phyloP scores from a whole-genome alignment of 2,329 filamentous ascomycete genomes.

The Venturia carpophila region DNA sequence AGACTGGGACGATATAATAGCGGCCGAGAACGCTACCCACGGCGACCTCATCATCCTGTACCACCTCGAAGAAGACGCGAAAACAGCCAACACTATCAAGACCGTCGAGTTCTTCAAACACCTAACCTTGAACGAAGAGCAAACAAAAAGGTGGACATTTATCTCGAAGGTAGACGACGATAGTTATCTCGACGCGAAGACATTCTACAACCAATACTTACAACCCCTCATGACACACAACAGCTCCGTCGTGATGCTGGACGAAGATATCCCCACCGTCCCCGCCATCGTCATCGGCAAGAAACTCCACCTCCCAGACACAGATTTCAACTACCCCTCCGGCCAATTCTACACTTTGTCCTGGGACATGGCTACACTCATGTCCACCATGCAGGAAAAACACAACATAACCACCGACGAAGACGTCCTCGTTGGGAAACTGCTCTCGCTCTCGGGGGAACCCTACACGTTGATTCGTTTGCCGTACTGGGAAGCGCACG shows the following conservation, averaged over 20 bases:
- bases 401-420: constrained; percentile 16
- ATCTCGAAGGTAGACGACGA: constrained; percentile 32
- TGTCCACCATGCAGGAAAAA: constrained; percentile 24
- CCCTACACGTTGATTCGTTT: constrained; percentile 4
- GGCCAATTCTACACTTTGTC: constrained; percentile 31
- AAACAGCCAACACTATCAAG: constrained; percentile 31
- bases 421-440: constrained; percentile 12
- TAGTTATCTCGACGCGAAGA: constrained; percentile 29
- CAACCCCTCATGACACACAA: constrained; percentile 19
- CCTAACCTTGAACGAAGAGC: constrained; percentile 23
- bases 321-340: constrained; percentile 22
- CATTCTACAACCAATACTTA: constrained; percentile 29
- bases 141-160: constrained; percentile 22
- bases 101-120: constrained; percentile 31
- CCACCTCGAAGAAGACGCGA: constrained; percentile 26
- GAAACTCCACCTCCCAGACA: constrained; percentile 22
- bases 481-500: constrained; percentile 2
- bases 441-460: constrained; percentile 7
- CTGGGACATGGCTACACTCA: constrained; percentile 29
- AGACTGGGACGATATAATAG: constrained; percentile 25
- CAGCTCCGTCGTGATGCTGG: neutral
- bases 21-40: constrained; percentile 29
- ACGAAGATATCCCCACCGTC: neutral
- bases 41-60: constrained; percentile 32
- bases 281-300: neutral